Percentiles rank a stretch among this genome's conserved stretches.
Evolutionary conservation across 106 monocot genomes (phyloP).

Genomic region (Dioscorea dumetorum): DNA sequence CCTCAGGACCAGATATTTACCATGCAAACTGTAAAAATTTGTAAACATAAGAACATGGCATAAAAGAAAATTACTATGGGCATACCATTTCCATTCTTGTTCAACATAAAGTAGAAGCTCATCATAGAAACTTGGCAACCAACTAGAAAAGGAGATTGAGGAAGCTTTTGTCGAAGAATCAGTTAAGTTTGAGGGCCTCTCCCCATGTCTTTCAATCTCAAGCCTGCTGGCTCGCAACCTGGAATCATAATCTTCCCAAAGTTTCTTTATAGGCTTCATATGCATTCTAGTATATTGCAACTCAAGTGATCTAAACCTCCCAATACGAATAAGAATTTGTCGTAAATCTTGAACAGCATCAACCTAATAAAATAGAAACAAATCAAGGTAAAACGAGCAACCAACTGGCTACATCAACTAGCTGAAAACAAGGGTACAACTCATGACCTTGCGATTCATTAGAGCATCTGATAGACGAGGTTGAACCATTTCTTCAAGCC

Average conservation of each 20-base stretch:
- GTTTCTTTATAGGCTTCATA: slow-evolving; percentile 73
- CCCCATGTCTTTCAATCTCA: slow-evolving; percentile 50
- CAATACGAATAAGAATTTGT: slow-evolving; percentile 85
- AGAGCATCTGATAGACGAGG: slow-evolving; percentile 87
- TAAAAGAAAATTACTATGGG: neutral
- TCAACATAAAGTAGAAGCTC: slow-evolving; percentile 86
- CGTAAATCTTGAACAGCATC: slow-evolving; percentile 92
- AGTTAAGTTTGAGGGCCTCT: slow-evolving; percentile 11
- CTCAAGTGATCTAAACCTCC: slow-evolving; percentile 82
- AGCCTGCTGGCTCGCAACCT: slow-evolving; percentile 40
- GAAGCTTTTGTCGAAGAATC: slow-evolving; percentile 19
- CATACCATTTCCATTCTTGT: slow-evolving; percentile 99
- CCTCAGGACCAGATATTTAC: too few relatives aligned
- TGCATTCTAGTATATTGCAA: slow-evolving; percentile 74
- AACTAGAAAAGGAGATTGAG: slow-evolving; percentile 62
- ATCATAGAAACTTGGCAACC: slow-evolving; percentile 97
- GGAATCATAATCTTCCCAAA: slow-evolving; percentile 91
- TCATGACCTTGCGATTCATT: slow-evolving; percentile 68
- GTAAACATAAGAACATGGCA: too few relatives aligned
- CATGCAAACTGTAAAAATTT: too few relatives aligned
- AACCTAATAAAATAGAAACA: slow-evolving; percentile 32
- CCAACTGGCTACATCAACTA: neutral
- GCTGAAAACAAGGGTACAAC: neutral
- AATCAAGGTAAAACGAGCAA: neutral
- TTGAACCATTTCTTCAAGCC: slow-evolving; percentile 94